phyloP scores from a whole-genome alignment of 306 rosid genomes.

The Herpetospermum pedunculosum region DNA sequence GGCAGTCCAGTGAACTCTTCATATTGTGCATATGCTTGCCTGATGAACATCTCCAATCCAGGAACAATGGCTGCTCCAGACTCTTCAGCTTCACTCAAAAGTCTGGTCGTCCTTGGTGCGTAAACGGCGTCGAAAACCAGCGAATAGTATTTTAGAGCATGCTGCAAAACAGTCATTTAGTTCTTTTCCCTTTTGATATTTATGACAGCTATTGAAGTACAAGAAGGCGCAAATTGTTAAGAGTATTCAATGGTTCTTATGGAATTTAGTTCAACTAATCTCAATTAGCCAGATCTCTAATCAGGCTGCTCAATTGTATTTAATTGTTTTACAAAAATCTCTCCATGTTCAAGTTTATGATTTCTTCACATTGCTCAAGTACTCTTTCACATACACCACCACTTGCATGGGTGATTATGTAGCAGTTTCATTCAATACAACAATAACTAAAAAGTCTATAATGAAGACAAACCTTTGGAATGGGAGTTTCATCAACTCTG shows the following conservation, averaged over 20 bases:
- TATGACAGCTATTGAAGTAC: background rate
- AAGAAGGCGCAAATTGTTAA: background rate
- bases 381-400: background rate
- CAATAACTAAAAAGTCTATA: background rate
- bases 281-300: background rate
- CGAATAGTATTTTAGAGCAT: slow-evolving; percentile 50
- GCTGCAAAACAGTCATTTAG: slow-evolving; percentile 39
- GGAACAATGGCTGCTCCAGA: slow-evolving; percentile 62
- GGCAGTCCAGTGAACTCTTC: slow-evolving; percentile 80
- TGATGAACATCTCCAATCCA: slow-evolving; percentile 78
- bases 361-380: background rate
- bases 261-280: background rate
- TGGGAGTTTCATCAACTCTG: slow-evolving; percentile 68
- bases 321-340: background rate
- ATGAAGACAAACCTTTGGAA: slow-evolving; percentile 56
- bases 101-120: slow-evolving; percentile 75
- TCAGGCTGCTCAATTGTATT: background rate
- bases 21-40: slow-evolving; percentile 75
- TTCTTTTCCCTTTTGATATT: background rate
- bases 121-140: slow-evolving; percentile 89
- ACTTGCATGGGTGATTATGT: background rate
- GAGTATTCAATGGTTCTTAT: background rate
- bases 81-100: slow-evolving; percentile 81
- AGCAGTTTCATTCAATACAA: background rate
- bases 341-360: background rate